A percentile compares a stretch with the other conserved stretches of the same genome.
Evolutionary conservation across 768 basidiomycete species (phyloP).

Genomic region (Mycena floridula): DNA sequence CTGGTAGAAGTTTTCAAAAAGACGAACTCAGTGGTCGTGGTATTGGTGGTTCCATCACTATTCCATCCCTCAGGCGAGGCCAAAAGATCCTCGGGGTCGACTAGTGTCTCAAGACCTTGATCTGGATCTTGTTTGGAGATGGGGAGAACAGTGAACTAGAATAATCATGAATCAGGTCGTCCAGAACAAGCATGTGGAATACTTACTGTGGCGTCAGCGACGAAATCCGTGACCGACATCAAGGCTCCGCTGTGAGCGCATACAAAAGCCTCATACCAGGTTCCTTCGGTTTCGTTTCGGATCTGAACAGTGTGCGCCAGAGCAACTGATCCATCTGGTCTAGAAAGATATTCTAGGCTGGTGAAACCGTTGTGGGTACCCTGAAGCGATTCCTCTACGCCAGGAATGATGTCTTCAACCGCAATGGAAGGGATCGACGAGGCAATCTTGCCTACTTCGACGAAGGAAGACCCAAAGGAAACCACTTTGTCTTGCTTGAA

Average conservation of each 20-base stretch:
- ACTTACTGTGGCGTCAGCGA: constrained; percentile 33
- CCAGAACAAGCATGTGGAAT: constrained; percentile 10
- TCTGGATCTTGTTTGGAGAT: constrained; percentile 41
- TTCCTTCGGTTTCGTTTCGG: constrained; percentile 24
- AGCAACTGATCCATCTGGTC: constrained; percentile 28
- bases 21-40: constrained; percentile 17
- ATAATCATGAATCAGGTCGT: not conserved
- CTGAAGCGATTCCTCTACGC: constrained; percentile 28
- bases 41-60: constrained; percentile 16
- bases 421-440: constrained; percentile 30
- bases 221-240: constrained; percentile 47
- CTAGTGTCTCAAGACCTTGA: constrained; percentile 44
- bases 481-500: constrained; percentile 22
- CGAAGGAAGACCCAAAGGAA: constrained; percentile 26
- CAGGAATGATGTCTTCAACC: constrained; percentile 25
- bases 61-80: constrained; percentile 49
- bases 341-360: constrained; percentile 34
- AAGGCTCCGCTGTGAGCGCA: constrained; percentile 49
- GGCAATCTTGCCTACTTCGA: constrained; percentile 22
- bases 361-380: constrained; percentile 35
- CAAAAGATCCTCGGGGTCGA: constrained; percentile 45
- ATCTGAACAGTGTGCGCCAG: constrained; percentile 35
- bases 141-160: constrained; percentile 42
- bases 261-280: constrained; percentile 54
- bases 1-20: constrained; percentile 8